Percentiles rank a stretch among this genome's conserved stretches.
These are phyloP conservation scores for Durusdinium trenchii DNA, from an alignment of 73 alveolate species.

Conservation along the genomic window DNA sequence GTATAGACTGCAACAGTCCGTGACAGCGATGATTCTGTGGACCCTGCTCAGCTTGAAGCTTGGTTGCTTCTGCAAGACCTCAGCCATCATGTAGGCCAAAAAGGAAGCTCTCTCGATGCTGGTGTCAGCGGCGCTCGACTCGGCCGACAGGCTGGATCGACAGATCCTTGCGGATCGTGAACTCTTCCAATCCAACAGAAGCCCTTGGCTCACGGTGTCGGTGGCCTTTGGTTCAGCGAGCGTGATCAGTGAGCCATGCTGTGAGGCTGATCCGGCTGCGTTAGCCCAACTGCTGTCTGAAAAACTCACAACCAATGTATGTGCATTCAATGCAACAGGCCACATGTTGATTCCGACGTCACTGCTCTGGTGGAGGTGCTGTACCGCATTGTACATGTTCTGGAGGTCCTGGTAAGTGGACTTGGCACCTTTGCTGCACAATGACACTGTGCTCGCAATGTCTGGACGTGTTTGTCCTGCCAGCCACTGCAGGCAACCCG, in stretches of 20 bases:
- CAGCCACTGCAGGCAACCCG: not conserved
- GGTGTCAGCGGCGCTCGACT: not conserved
- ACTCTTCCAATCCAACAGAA: not conserved
- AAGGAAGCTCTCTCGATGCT: not conserved
- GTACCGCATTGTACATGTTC: not conserved
- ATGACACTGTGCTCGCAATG: not conserved
- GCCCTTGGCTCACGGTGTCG: too few relatives aligned
- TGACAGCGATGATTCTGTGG: not conserved
- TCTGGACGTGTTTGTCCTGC: too few relatives aligned
- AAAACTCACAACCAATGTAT: too few relatives aligned
- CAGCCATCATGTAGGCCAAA: not conserved
- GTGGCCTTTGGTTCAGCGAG: not conserved
- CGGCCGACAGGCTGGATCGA: not conserved
- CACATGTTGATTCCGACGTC: not conserved
- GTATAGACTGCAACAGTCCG: not conserved
- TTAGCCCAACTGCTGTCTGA: too few relatives aligned
- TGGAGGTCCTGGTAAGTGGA: not conserved
- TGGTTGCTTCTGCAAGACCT: not conserved
- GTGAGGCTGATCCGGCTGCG: not conserved
- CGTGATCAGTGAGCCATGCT: not conserved
- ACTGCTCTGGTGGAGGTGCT: not conserved
- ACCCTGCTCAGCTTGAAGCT: not conserved
- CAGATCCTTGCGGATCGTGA: not conserved
- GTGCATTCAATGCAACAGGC: too few relatives aligned
- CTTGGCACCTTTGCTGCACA: not conserved